Evolutionary conservation across 768 basidiomycete genomes (phyloP), one percentile per base, ranked within the genome.

Genomic region (Exsudoporus frostii): DNA sequence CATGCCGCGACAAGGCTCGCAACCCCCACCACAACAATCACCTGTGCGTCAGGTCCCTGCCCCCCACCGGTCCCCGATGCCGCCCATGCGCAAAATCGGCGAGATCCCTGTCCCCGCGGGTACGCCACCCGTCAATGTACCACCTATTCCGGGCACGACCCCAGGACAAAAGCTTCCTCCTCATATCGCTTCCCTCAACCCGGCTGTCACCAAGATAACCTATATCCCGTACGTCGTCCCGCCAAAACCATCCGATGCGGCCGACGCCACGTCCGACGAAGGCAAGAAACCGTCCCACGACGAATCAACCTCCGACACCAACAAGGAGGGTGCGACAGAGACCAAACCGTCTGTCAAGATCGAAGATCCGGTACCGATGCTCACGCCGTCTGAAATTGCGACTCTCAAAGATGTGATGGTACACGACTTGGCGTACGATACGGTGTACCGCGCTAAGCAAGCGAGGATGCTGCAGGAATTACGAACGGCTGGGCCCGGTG

Each of bases 391-490:
- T 4, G 73, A 79, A 55, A 71, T 74, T 27, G 2, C 45, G 0
- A 30, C 66, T 1, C 61, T 80, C 42, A 69, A 70, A 51, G 54
- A 40, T 3, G 70, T 76, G 65, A 71, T 77, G 60, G 68, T 53
- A 7, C 65, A 53, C 32, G 79, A 81, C 49, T 45, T 58, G 5
- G 62, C 68, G 1, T 85, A 88, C 57, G 82, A 86, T 30, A 70
- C 60, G 5, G 62, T 72, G 7, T 75, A 73, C 55, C 74, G 75
- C 47, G 68, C 67, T 45, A 84, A 82, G 77, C 76, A 79, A 50
- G 73, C 73, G 19, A 74, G 81, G 24, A 79, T 80, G 75, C 60
- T 62, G 19, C 76, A 76, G 30, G 87, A 86, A 69, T 53, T 77
- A 37, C 70, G 74, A 33, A 64, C 62, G 2, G 76, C 74, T 5